Percentiles rank a stretch among this genome's conserved stretches.
phyloP scores from a whole-genome alignment of 345 rosid genomes.

The Euphorbia lathyris region DNA sequence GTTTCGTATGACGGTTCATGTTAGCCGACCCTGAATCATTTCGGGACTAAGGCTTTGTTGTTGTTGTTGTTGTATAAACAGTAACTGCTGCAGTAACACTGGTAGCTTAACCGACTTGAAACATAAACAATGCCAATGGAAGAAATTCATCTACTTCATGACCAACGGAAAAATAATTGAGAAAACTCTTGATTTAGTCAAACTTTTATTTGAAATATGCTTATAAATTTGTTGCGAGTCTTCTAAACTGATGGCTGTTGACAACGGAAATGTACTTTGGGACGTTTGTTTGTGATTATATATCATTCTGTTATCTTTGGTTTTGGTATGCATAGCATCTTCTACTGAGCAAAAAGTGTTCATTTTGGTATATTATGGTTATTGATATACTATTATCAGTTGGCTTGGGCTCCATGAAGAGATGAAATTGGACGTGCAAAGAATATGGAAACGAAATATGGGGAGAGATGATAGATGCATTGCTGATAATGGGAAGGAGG shows the following conservation, averaged over 20 bases:
- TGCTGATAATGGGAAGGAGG: constrained; percentile 91
- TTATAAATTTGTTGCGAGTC: neutral
- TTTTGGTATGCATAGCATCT: no score
- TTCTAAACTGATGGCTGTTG: neutral
- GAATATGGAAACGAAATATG: constrained; percentile 94
- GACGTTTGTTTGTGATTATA: neutral
- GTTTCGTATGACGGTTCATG: no score
- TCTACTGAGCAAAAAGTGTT: neutral
- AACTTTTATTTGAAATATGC: neutral
- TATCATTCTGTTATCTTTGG: neutral
- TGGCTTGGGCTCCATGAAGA: constrained; percentile 82
- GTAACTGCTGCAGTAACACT: neutral
- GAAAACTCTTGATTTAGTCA: neutral
- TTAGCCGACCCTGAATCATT: no score
- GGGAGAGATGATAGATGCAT: constrained; percentile 97
- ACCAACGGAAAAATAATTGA: neutral
- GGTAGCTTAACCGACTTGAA: neutral
- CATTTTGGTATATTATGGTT: neutral
- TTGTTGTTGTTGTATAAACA: neutral
- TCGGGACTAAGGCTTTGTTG: no score
- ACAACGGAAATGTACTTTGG: neutral
- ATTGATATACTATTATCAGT: constrained; percentile 34
- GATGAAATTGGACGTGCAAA: constrained; percentile 97
- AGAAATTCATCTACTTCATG: neutral
- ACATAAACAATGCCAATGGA: neutral